Conservation (phyloP, 345 rosid genomes). For the Euclidium syriacum region DNA sequence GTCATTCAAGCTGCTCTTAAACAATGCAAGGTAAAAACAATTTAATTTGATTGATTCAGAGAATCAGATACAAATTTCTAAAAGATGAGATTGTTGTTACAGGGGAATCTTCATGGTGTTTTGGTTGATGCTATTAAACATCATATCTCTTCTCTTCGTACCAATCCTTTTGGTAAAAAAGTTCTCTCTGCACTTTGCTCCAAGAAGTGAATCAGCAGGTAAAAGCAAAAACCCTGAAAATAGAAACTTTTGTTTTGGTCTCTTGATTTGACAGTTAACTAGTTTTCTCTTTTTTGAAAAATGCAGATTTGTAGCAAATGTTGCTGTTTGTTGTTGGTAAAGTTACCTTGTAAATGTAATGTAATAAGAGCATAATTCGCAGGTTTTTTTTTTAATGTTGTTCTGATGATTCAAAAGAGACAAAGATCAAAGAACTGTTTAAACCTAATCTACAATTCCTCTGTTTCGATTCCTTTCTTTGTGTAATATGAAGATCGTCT, state of each 20-base stretch:
- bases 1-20: conserved; percentile 79
- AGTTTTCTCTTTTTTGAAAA: conserved; percentile 4
- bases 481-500: background rate
- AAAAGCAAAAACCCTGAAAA: conserved; percentile 4
- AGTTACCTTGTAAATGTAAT: conserved; percentile 34
- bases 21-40: conserved; percentile 44
- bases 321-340: conserved; percentile 16
- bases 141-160: conserved; percentile 50
- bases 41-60: background rate
- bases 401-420: too few relatives aligned
- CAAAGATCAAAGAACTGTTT: conserved; percentile 12
- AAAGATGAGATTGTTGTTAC: conserved; percentile 11
- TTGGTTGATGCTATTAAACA: conserved; percentile 65
- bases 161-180: conserved; percentile 81
- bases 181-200: conserved; percentile 58
- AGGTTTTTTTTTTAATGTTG: conserved; percentile 15
- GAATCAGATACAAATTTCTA: background rate
- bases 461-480: background rate
- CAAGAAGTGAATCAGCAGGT: conserved; percentile 48
- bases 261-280: background rate
- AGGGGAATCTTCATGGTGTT: conserved; percentile 59
- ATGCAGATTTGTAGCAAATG: conserved; percentile 29
- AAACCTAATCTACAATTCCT: background rate
- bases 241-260: background rate
- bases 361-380: conserved; percentile 35